These are phyloP conservation scores for Gymnopilus junonius DNA, from an alignment of 768 basidiomycete genomes.

Conservation along the genomic window DNA sequence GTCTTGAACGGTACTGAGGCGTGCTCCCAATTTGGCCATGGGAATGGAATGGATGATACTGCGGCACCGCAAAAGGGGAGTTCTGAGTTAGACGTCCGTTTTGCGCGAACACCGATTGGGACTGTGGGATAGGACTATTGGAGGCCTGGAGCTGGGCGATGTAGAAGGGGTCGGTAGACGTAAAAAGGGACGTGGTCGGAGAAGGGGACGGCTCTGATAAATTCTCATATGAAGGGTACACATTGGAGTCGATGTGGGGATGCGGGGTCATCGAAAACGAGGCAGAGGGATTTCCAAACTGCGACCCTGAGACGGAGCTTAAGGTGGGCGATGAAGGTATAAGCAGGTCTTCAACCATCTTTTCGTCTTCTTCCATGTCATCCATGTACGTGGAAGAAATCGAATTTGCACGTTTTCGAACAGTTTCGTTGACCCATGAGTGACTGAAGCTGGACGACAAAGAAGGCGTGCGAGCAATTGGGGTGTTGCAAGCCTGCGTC, in stretches of 20 bases:
- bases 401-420: conserved; percentile 17
- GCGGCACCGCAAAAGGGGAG: conserved; percentile 37
- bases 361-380: conserved; percentile 53
- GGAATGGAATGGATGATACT: conserved; percentile 17
- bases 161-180: conserved; percentile 58
- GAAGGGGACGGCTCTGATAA: conserved; percentile 17
- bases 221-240: not conserved
- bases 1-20: conserved; percentile 1
- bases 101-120: conserved; percentile 44
- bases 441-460: conserved; percentile 1
- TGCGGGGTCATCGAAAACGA: conserved; percentile 17
- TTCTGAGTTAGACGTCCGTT: conserved; percentile 38
- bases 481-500: conserved; percentile 50
- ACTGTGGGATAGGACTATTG: conserved; percentile 22
- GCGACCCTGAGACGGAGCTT: conserved; percentile 19
- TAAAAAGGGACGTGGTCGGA: conserved; percentile 38
- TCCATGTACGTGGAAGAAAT: conserved; percentile 17
- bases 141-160: conserved; percentile 47
- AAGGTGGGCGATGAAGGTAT: conserved; percentile 41
- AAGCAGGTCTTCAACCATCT: conserved; percentile 58
- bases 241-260: not conserved
- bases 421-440: conserved; percentile 4
- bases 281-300: conserved; percentile 18
- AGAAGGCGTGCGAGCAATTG: conserved; percentile 27
- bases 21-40: conserved; percentile 15